Base-by-base conservation (phyloP, 108 stramenopile genomes). In the Cyclotella choctawhatcheeana region DNA sequence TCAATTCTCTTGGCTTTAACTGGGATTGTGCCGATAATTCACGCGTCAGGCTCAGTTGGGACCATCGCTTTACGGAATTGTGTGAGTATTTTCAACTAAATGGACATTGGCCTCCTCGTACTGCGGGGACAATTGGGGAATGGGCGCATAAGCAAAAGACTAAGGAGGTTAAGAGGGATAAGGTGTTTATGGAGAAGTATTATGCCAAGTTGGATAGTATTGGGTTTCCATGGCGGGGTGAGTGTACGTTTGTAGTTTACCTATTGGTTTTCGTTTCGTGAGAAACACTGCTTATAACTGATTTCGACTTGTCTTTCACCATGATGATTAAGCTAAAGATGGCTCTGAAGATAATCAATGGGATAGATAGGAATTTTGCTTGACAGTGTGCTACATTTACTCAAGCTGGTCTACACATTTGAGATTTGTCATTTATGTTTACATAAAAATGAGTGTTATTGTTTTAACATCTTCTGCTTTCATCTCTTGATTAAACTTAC, bases 171-270 rank as follows among this genome's bases (percentile, higher is more conserved):
- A 55, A 55, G 54, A 55, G 17, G 16, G 54, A 55, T 55, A 55
- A 55, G 16, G 16, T 26, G 25, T 55, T 55, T 27, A 55, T 55
- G 54, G 54, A 55, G 26, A 55, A 55, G 54, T 30, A 55, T 55
- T 55, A 55, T 55, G 27, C 54, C 5, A 55, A 55, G 25, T 10
- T 55, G 21, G 54, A 55, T 27, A 26, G 8, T 7, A 26, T 55
- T 55, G 54, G 54, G 6, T 55, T 55, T 55, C 54, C 29, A 7
- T 55, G 47, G 47, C 12, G 47, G n/a, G 37, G 37, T 40, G 12
- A 40, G 37, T 40, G 37, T 40, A 12, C 12, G 6, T 40, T 10
- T 40, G 37, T 10, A 40, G 6, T 40, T 51, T 10, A 40, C 12
- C 37, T 40, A 10, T 12, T 10, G 12, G 12, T 40, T 6, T 12